A percentile compares a stretch with the other conserved stretches of the same genome.
Conservation (phyloP, 179 eudicot species). For the Amaranthus tricolor region DNA sequence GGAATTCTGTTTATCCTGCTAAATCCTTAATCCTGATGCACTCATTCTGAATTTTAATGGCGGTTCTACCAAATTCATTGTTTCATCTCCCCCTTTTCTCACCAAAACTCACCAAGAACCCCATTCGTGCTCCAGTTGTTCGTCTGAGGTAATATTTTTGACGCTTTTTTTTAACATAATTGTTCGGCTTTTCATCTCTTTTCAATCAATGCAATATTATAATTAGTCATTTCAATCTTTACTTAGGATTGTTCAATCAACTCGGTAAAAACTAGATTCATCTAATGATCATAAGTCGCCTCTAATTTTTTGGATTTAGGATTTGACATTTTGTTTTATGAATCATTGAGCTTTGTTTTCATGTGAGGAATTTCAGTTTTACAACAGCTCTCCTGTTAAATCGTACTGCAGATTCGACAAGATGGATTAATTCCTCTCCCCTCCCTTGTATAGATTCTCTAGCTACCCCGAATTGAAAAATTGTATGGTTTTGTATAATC, state of each 20-base stretch:
- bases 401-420: no score
- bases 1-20: no score
- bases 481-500: no score
- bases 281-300: not conserved
- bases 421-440: no score
- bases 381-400: no score
- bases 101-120: not conserved
- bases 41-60: conserved; percentile 1
- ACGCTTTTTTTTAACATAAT: not conserved
- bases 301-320: not conserved
- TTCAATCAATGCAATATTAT: not conserved
- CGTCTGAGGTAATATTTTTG: conserved; percentile 31
- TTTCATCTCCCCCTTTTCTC: conserved; percentile 10
- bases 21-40: not conserved
- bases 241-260: not conserved
- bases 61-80: conserved; percentile 9
- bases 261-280: not conserved
- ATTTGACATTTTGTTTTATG: not conserved
- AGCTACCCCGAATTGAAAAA: no score
- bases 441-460: no score
- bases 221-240: not conserved
- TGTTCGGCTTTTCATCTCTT: not conserved
- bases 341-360: not conserved
- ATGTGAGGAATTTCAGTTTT: no score
- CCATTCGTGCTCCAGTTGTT: conserved; percentile 16